Evolutionary conservation across 2,329 filamentous ascomycete species (phyloP).

Genomic region (Aspergillus eucalypticola): DNA sequence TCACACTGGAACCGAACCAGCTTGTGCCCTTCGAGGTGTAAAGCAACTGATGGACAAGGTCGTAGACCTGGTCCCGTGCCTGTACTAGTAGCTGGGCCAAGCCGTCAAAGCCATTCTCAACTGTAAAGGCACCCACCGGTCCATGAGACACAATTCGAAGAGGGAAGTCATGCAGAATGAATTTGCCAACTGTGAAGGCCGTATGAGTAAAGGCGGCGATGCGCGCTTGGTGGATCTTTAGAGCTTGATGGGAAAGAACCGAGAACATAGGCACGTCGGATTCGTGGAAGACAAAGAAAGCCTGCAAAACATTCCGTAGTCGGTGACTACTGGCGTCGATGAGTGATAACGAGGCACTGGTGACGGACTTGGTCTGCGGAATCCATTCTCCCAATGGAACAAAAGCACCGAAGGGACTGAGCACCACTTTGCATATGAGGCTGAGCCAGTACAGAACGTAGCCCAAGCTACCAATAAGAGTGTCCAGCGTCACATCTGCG

Average conservation of each 20-base stretch:
- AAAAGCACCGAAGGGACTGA: slow-evolving; percentile 37
- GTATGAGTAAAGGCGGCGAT: slow-evolving; percentile 46
- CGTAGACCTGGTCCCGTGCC: slow-evolving; percentile 23
- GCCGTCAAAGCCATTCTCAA: slow-evolving; percentile 21
- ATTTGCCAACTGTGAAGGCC: slow-evolving; percentile 43
- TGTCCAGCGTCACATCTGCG: slow-evolving; percentile 79
- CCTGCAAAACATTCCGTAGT: slow-evolving; percentile 39
- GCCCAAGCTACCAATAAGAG: slow-evolving; percentile 65
- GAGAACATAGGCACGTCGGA: slow-evolving; percentile 76
- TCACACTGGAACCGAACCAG: slow-evolving; percentile 29
- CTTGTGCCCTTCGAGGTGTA: slow-evolving; percentile 29
- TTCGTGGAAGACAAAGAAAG: slow-evolving; percentile 46
- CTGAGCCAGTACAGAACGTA: slow-evolving; percentile 46
- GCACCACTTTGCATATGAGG: slow-evolving; percentile 33
- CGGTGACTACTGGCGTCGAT: slow-evolving; percentile 45
- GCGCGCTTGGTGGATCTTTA: slow-evolving; percentile 61
- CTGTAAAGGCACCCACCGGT: slow-evolving; percentile 23
- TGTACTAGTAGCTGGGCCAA: slow-evolving; percentile 19
- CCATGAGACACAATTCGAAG: slow-evolving; percentile 33
- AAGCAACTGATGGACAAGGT: slow-evolving; percentile 23
- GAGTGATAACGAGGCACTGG: slow-evolving; percentile 43
- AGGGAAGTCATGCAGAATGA: slow-evolving; percentile 45
- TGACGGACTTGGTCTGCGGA: slow-evolving; percentile 38
- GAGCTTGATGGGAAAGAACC: slow-evolving; percentile 70
- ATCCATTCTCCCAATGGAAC: slow-evolving; percentile 40